Percentiles rank a stretch among this genome's conserved stretches.
Evolutionary conservation across 495 filamentous ascomycete genomes (phyloP).

Genomic region (Evernia prunastri): DNA sequence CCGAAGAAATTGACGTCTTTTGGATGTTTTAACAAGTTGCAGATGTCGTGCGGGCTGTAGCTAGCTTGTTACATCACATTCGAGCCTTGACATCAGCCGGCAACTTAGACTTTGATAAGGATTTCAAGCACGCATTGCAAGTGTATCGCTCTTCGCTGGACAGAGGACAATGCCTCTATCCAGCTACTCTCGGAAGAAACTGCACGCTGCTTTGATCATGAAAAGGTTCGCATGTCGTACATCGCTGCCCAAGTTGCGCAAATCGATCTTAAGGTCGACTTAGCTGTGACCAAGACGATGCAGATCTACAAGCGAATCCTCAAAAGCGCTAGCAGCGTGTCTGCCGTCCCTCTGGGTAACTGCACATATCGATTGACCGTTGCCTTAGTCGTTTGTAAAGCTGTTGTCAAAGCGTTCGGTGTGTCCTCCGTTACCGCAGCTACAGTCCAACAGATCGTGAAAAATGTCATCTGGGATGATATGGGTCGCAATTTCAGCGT

Average conservation of each 20-base stretch:
- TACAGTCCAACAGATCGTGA: conserved; percentile 14
- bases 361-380: conserved; percentile 1
- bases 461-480: conserved; percentile 10
- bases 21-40: not conserved
- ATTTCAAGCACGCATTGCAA: conserved; percentile 37
- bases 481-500: conserved; percentile 1
- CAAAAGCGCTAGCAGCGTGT: conserved; percentile 16
- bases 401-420: conserved; percentile 7
- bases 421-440: conserved; percentile 4
- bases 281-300: conserved; percentile 25
- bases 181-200: not conserved
- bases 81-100: conserved; percentile 33
- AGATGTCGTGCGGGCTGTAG: conserved; percentile 45
- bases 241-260: conserved; percentile 24
- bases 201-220: conserved; percentile 13
- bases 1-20: not conserved
- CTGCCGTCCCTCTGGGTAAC: not conserved
- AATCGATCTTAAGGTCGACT: conserved; percentile 29
- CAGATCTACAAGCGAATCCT: conserved; percentile 24
- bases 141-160: conserved; percentile 17
- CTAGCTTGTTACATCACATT: conserved; percentile 44
- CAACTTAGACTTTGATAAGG: conserved; percentile 35
- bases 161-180: not conserved
- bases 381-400: conserved; percentile 11
- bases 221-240: conserved; percentile 28